These are phyloP conservation scores for Hypoxylon sp. DNA, from an alignment of 2,329 filamentous ascomycete species.

Conservation along the genomic window DNA sequence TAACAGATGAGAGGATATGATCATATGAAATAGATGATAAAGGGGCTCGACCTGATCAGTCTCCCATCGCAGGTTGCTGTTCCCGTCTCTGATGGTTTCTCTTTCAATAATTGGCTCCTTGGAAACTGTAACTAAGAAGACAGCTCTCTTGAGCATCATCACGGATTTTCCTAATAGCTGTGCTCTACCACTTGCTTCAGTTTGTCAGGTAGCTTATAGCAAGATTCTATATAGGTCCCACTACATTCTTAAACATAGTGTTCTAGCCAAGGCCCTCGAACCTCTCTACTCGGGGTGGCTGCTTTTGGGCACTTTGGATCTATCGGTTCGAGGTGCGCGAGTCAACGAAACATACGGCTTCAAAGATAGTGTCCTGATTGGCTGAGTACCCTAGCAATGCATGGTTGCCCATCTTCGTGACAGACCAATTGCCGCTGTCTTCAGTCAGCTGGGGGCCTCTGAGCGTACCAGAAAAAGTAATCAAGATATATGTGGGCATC, in stretches of 20 bases:
- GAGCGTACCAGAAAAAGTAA: constrained; percentile 43
- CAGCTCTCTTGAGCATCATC: not conserved
- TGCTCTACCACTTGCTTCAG: not conserved
- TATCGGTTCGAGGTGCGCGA: not conserved
- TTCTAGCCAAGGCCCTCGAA: not conserved
- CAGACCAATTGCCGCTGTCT: not conserved
- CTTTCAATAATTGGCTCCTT: not conserved
- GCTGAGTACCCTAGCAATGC: not conserved
- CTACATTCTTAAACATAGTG: not conserved
- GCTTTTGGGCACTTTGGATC: not conserved
- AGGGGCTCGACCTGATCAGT: not conserved
- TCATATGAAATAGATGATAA: not conserved
- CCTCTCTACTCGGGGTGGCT: not conserved
- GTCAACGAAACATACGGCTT: not conserved
- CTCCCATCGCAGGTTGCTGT: not conserved
- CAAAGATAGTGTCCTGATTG: not conserved
- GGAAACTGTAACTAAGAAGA: not conserved
- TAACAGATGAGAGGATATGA: not conserved
- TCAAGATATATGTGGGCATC: constrained; percentile 40
- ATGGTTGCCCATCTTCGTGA: not conserved
- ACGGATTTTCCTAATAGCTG: not conserved
- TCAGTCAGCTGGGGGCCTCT: constrained; percentile 27
- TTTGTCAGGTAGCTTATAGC: not conserved
- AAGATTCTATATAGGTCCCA: not conserved
- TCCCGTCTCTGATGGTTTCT: not conserved